Evolutionary conservation across 306 rosid genomes (phyloP), one percentile per base, ranked within the genome.

Genomic region (Fragaria iinumae): DNA sequence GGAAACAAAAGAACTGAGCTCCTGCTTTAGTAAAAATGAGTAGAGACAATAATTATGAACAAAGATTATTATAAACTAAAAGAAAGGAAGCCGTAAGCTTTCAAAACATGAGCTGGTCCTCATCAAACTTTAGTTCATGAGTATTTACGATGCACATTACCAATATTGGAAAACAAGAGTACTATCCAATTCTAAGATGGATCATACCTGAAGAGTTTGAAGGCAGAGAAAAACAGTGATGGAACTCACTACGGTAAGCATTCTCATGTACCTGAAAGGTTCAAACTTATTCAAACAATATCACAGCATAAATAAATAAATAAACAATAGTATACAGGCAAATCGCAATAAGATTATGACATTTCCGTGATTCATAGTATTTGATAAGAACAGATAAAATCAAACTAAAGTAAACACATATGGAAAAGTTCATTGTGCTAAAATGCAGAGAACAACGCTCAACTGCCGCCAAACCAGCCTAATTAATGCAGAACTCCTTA

Each of bases 191-290:
- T 20, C 56, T 74, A 60, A 1, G 23, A 43, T 69, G 44, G 65
- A 72, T 67, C 87, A 83, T 76, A 92, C 98, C 86, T 23, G 92
- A 87, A 78, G 91, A 83, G 50, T 90, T 92, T n/a, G 91, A 81
- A n/a, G 92, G 89, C 82, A 86, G 80, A 71, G 90, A 88, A 88
- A 89, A 94, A 84, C 98, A 94, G 84, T 94, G 98, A 73, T 94
- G 98, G 84, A 83, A 88, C 57, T 90, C 97, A 73, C 97, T 90
- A 52, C 84, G 80, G 79, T 92, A 94, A 60, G 98, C 97, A 87
- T 94, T 94, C 89, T 94, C 97, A 50, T 94, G 98, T 76, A 92
- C 96, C 98, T 92, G 96, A 82, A 84, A 86, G 57, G 84, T 77
- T 80, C 36, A 63, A 80, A 72, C 83, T 27, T 68, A 50, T 29